Evolutionary conservation across 495 filamentous ascomycete species (phyloP).

Genomic region (Penicillium desertorum): DNA sequence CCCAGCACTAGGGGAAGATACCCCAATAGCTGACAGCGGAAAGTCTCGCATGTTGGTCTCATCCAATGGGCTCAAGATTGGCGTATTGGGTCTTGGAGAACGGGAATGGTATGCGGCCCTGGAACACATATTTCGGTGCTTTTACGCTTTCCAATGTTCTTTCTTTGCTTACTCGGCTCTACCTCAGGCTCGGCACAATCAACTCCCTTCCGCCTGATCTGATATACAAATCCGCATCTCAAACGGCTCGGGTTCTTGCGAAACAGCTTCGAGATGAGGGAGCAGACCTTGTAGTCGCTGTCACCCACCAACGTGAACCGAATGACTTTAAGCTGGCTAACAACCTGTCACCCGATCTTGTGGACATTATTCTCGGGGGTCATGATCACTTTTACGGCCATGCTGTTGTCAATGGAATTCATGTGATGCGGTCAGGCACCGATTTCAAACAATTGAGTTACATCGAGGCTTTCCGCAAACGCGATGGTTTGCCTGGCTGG

Average conservation of each 20-base stretch:
- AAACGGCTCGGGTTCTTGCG: slow-evolving; percentile 67
- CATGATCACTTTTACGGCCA: slow-evolving; percentile 90
- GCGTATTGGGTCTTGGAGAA: slow-evolving; percentile 81
- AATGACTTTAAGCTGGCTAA: slow-evolving; percentile 80
- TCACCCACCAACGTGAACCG: slow-evolving; percentile 84
- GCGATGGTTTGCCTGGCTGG: slow-evolving; percentile 53
- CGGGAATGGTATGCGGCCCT: slow-evolving; percentile 53
- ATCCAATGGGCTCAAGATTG: slow-evolving; percentile 82
- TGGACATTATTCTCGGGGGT: slow-evolving; percentile 84
- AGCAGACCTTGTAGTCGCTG: slow-evolving; percentile 74
- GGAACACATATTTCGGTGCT: not conserved
- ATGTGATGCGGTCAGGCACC: slow-evolving; percentile 77
- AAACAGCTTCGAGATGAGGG: slow-evolving; percentile 70
- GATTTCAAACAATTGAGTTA: slow-evolving; percentile 93
- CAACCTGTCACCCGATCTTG: slow-evolving; percentile 60
- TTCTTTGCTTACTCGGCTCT: not conserved
- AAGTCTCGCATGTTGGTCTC: slow-evolving; percentile 70
- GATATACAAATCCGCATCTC: slow-evolving; percentile 72
- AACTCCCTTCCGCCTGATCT: slow-evolving; percentile 78
- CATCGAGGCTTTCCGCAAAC: slow-evolving; percentile 65
- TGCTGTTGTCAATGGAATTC: slow-evolving; percentile 68
- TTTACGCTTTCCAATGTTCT: not conserved
- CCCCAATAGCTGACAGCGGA: slow-evolving; percentile 67
- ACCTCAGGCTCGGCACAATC: slow-evolving; percentile 75
- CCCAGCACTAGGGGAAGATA: slow-evolving; percentile 66